phyloP scores from a whole-genome alignment of 2,329 filamentous ascomycete species.

The Aspergillus sp. region DNA sequence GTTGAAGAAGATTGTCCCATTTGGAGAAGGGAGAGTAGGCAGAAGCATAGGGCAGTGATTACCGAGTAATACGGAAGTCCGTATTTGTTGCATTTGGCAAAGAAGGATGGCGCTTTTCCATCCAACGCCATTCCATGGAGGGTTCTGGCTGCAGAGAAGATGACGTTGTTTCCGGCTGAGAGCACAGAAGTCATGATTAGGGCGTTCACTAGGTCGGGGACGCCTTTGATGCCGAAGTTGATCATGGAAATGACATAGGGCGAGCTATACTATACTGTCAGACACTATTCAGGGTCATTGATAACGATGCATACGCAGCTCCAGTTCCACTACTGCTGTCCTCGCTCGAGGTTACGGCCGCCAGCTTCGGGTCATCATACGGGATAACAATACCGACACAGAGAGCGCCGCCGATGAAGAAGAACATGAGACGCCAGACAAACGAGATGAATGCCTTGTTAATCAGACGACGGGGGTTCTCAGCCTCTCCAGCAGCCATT shows the following conservation, averaged over 20 bases:
- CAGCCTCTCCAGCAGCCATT: conserved; percentile 1
- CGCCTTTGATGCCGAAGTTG: background rate
- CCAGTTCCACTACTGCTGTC: background rate
- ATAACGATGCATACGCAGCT: background rate
- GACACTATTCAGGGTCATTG: background rate
- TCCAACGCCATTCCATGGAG: background rate
- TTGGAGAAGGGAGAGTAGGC: background rate
- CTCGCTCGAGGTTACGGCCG: background rate
- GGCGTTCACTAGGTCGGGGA: background rate
- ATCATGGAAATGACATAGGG: conserved; percentile 4
- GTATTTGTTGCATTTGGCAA: background rate
- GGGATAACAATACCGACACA: background rate
- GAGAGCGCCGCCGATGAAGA: conserved; percentile 1
- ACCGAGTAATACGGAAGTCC: background rate
- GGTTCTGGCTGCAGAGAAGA: background rate
- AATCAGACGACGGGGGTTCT: background rate
- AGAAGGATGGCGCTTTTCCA: background rate
- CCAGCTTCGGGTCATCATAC: background rate
- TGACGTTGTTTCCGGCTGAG: background rate
- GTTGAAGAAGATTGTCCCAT: background rate
- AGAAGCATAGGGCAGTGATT: background rate
- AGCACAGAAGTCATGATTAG: background rate
- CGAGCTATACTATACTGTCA: background rate
- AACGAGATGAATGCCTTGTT: background rate
- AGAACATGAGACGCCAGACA: background rate